Conservation (phyloP, 1,284 basidiomycete genomes). For the Trichosporon ovoides region DNA sequence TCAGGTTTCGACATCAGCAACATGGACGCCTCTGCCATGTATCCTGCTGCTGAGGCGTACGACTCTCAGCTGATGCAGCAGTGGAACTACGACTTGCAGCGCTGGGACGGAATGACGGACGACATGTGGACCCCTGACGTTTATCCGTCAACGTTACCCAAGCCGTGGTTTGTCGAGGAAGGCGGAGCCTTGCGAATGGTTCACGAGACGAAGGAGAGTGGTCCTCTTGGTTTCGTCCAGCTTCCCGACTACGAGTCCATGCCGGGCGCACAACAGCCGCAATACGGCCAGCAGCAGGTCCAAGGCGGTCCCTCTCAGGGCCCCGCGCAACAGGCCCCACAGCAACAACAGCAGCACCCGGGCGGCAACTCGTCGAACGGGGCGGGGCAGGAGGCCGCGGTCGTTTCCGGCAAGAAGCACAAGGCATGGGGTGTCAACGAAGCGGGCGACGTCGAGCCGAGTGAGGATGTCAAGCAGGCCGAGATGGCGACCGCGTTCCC, state of each 20-base stretch:
- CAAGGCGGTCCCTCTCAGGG: background rate
- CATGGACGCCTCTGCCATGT: constrained; percentile 4
- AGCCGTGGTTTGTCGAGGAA: constrained; percentile 42
- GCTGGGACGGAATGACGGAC: constrained; percentile 21
- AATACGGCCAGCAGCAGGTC: background rate
- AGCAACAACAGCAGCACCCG: background rate
- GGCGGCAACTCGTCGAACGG: background rate
- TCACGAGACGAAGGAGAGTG: background rate
- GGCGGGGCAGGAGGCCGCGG: background rate
- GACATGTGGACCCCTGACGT: constrained; percentile 43
- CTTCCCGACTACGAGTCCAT: background rate
- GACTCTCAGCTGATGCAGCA: constrained; percentile 4
- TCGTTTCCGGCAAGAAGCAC: constrained; percentile 21
- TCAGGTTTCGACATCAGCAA: background rate
- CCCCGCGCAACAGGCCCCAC: background rate
- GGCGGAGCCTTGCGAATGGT: constrained; percentile 18
- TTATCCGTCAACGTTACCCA: constrained; percentile 39
- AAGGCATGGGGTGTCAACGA: constrained; percentile 48
- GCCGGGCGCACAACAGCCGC: background rate
- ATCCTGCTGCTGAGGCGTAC: background rate
- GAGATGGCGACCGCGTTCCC: constrained; percentile 36
- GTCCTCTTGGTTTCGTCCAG: background rate
- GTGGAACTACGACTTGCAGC: constrained; percentile 14
- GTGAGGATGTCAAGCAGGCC: constrained; percentile 10
- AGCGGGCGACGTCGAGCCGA: constrained; percentile 22